phyloP scores from a whole-genome alignment of 2,329 filamentous ascomycete species.

The Xylariaceae sp. region DNA sequence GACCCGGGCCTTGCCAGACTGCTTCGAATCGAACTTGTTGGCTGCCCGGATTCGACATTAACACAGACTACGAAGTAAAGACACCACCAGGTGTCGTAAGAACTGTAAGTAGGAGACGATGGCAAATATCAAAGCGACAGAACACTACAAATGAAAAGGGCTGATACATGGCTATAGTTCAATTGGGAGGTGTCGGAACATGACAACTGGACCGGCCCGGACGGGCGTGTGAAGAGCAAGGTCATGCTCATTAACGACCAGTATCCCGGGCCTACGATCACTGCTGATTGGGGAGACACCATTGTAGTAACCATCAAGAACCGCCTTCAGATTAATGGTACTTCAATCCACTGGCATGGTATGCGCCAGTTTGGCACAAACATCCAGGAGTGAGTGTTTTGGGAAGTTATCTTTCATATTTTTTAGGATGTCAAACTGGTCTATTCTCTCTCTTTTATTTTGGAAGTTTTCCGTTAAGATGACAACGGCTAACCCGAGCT shows the following conservation, averaged over 20 bases:
- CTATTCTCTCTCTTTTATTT: neutral
- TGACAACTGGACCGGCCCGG: slow-evolving; percentile 25
- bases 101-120: slow-evolving; percentile 12
- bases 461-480: neutral
- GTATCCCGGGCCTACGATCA: slow-evolving; percentile 62
- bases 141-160: neutral
- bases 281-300: slow-evolving; percentile 58
- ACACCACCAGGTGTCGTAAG: slow-evolving; percentile 20
- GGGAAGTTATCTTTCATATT: neutral
- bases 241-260: slow-evolving; percentile 60
- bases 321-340: slow-evolving; percentile 46
- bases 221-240: slow-evolving; percentile 25
- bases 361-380: slow-evolving; percentile 35
- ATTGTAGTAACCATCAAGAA: slow-evolving; percentile 66
- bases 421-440: neutral
- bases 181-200: slow-evolving; percentile 23
- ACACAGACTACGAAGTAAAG: slow-evolving; percentile 26
- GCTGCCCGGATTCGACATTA: slow-evolving; percentile 24
- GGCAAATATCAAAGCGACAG: slow-evolving; percentile 35
- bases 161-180: slow-evolving; percentile 16
- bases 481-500: neutral
- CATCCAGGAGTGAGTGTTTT: slow-evolving; percentile 28
- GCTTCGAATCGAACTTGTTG: slow-evolving; percentile 26
- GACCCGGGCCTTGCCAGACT: slow-evolving; percentile 17
- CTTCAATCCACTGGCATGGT: slow-evolving; percentile 38